Percentiles rank a stretch among this genome's conserved stretches.
Evolutionary conservation across 2,329 filamentous ascomycete genomes (phyloP).

Genomic region (Helminthosporium solani): DNA sequence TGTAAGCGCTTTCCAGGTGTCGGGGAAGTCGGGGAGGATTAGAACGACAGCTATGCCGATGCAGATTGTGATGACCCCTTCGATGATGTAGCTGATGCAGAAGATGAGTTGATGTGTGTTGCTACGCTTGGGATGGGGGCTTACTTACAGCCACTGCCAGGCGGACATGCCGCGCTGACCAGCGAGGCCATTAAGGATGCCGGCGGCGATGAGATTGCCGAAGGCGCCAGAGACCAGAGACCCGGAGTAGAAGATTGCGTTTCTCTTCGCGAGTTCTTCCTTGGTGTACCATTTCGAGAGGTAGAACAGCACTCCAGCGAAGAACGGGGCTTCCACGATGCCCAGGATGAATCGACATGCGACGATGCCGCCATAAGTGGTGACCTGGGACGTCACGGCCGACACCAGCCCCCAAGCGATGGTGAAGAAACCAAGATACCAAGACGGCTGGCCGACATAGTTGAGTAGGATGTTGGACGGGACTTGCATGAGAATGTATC

Average conservation of each 20-base stretch:
- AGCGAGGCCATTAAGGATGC: conserved; percentile 46
- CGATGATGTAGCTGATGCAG: conserved; percentile 33
- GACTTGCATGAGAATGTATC: conserved; percentile 35
- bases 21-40: conserved; percentile 42
- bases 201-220: conserved; percentile 56
- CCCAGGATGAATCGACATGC: conserved; percentile 15
- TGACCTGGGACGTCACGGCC: conserved; percentile 46
- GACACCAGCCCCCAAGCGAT: conserved; percentile 44
- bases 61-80: conserved; percentile 39
- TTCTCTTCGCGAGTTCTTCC: conserved; percentile 53
- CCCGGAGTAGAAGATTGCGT: conserved; percentile 55
- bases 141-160: conserved; percentile 33
- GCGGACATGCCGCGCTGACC: conserved; percentile 32
- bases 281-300: conserved; percentile 53
- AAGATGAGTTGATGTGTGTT: background rate
- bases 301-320: conserved; percentile 25
- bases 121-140: background rate
- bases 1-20: conserved; percentile 43
- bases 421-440: conserved; percentile 54
- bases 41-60: conserved; percentile 37
- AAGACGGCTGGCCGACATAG: conserved; percentile 54
- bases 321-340: conserved; percentile 16
- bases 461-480: conserved; percentile 58
- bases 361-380: conserved; percentile 16
- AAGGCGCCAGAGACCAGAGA: conserved; percentile 52